Percentiles rank a stretch among this genome's conserved stretches.
phyloP scores from a whole-genome alignment of 495 filamentous ascomycete genomes.

The Penicillium diatomitis region DNA sequence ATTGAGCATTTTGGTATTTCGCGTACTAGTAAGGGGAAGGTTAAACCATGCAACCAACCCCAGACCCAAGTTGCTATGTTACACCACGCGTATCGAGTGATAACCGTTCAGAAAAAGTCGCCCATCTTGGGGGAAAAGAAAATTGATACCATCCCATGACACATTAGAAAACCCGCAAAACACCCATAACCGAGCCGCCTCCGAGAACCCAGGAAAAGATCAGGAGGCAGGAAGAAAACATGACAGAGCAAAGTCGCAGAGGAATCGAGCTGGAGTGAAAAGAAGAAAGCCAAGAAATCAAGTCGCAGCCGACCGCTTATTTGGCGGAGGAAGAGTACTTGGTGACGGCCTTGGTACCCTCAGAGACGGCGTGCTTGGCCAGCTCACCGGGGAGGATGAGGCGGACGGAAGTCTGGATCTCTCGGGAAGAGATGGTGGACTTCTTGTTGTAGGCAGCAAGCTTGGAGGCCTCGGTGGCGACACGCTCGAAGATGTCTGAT shows the following conservation, averaged over 20 bases:
- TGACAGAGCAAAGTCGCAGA: conserved; percentile 33
- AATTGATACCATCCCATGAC: conserved; percentile 79
- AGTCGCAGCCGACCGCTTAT: conserved; percentile 46
- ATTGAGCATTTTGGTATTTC: conserved; percentile 44
- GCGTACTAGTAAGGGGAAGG: conserved; percentile 31
- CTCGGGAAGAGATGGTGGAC: conserved; percentile 97
- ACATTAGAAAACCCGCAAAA: conserved; percentile 71
- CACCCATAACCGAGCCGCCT: conserved; percentile 55
- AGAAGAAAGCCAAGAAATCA: conserved; percentile 23
- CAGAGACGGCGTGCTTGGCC: conserved; percentile 98
- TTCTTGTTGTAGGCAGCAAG: conserved; percentile 99
- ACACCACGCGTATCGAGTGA: conserved; percentile 62
- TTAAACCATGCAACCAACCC: conserved; percentile 29
- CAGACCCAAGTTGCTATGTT: conserved; percentile 64
- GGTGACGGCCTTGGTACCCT: conserved; percentile 99
- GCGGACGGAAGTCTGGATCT: conserved; percentile 98
- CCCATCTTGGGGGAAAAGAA: conserved; percentile 45
- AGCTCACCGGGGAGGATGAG: conserved; percentile 97
- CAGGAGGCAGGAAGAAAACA: conserved; percentile 43
- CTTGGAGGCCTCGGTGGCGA: conserved; percentile 97
- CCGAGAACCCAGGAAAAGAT: conserved; percentile 50
- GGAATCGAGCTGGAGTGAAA: conserved; percentile 21
- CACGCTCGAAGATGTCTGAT: conserved; percentile 98
- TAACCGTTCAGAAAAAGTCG: conserved; percentile 58
- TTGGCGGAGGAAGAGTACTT: conserved; percentile 99